Percentiles rank a stretch among this genome's conserved stretches.
Evolutionary conservation across 2,329 filamentous ascomycete species (phyloP).

Genomic region (Aspergillus texensis): DNA sequence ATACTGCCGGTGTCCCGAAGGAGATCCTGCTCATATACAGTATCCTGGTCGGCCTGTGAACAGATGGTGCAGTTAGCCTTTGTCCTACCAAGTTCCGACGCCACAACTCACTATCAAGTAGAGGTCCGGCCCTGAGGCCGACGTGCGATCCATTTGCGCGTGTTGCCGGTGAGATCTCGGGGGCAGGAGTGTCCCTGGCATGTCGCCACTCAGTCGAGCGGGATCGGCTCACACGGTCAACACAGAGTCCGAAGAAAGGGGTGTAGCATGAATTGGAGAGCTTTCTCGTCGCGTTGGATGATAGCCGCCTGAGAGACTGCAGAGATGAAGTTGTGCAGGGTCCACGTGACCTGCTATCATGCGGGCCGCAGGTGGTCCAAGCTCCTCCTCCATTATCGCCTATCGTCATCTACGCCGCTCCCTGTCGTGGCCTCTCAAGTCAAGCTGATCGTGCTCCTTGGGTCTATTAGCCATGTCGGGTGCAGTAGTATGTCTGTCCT

Average conservation of each 20-base stretch:
- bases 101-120: constrained; percentile 47
- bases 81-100: constrained; percentile 18
- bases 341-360: constrained; percentile 31
- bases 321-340: constrained; percentile 30
- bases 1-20: constrained; percentile 80
- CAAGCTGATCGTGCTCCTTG: constrained; percentile 3
- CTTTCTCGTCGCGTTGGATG: constrained; percentile 30
- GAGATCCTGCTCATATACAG: constrained; percentile 95
- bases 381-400: constrained; percentile 27
- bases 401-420: constrained; percentile 29
- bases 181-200: constrained; percentile 54
- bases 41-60: constrained; percentile 78
- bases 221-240: constrained; percentile 38
- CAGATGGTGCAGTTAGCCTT: constrained; percentile 38
- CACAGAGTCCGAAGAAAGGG: constrained; percentile 26
- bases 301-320: constrained; percentile 16
- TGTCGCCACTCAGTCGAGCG: constrained; percentile 47
- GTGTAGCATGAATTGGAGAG: constrained; percentile 30
- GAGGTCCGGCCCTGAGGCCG: constrained; percentile 45
- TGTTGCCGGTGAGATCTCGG: constrained; percentile 48
- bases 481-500: constrained; percentile 34
- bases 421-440: constrained; percentile 20
- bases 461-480: constrained; percentile 31
- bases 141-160: constrained; percentile 46
- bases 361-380: constrained; percentile 24